Conservation (phyloP, 2,329 filamentous ascomycete species). For the Dactylellina haptotyla region DNA sequence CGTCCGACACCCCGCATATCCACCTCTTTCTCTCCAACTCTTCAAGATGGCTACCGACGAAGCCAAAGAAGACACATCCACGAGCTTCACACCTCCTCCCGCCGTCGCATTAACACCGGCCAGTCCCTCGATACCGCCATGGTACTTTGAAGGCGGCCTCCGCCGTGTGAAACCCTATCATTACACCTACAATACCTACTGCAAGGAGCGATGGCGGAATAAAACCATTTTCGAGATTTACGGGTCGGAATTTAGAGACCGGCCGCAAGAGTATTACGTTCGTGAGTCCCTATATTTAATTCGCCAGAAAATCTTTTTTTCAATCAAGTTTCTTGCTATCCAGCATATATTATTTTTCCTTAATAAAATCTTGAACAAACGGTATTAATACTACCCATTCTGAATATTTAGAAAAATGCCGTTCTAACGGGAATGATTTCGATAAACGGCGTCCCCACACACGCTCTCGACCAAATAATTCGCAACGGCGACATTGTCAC, state of each 20-base stretch:
- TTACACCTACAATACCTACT: slow-evolving; percentile 93
- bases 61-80: not conserved
- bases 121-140: slow-evolving; percentile 66
- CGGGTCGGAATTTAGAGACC: slow-evolving; percentile 87
- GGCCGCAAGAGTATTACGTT: slow-evolving; percentile 86
- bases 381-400: not conserved
- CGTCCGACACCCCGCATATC: slow-evolving; percentile 39
- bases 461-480: slow-evolving; percentile 74
- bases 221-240: slow-evolving; percentile 86
- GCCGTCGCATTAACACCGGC: slow-evolving; percentile 32
- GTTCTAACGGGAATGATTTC: slow-evolving; percentile 82
- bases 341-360: not conserved
- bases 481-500: slow-evolving; percentile 91
- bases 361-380: not conserved
- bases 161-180: slow-evolving; percentile 87
- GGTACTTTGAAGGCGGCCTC: slow-evolving; percentile 83
- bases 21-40: slow-evolving; percentile 31
- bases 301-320: not conserved
- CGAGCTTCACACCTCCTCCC: not conserved
- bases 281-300: slow-evolving; percentile 57
- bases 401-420: slow-evolving; percentile 70
- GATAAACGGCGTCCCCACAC: slow-evolving; percentile 78
- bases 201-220: slow-evolving; percentile 92
- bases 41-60: slow-evolving; percentile 33
- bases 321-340: not conserved